phyloP scores from a whole-genome alignment of 1,139 yeast species.

The Pichia sp. region DNA sequence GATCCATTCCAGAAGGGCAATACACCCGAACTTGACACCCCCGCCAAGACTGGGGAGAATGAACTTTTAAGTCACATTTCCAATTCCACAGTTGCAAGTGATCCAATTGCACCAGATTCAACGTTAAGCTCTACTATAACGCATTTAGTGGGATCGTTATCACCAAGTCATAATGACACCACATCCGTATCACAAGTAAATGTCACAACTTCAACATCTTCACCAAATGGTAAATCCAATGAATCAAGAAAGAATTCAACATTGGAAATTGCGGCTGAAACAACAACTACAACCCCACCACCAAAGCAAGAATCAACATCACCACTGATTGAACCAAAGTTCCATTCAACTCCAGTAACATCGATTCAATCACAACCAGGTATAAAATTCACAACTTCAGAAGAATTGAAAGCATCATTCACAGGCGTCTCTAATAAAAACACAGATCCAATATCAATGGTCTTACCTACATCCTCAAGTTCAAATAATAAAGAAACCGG shows the following conservation, averaged over 20 bases:
- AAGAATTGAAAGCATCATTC: slow-evolving; percentile 38
- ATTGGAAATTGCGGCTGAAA: slow-evolving; percentile 3
- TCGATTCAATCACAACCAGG: slow-evolving; percentile 21
- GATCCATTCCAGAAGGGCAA: neutral
- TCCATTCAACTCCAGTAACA: slow-evolving; percentile 3
- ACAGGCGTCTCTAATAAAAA: slow-evolving; percentile 34
- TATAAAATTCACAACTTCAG: slow-evolving; percentile 29
- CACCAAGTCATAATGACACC: slow-evolving; percentile 11
- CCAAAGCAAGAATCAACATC: neutral
- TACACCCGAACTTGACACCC: neutral
- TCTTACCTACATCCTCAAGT: slow-evolving; percentile 14
- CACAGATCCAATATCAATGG: slow-evolving; percentile 14
- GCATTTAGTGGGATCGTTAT: slow-evolving; percentile 12
- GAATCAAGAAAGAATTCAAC: slow-evolving; percentile 1
- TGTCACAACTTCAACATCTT: slow-evolving; percentile 6
- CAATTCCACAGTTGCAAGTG: neutral
- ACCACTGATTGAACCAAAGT: neutral
- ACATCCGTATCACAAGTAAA: slow-evolving; percentile 12
- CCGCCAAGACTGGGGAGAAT: neutral
- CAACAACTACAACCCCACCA: neutral
- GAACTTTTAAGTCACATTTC: neutral
- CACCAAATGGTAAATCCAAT: neutral
- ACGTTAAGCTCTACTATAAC: slow-evolving; percentile 12
- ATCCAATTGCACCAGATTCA: neutral
- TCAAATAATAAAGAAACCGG: neutral